Evolutionary conservation across 192 early-diverging fungal species (phyloP).

Genomic region (Entophlyctis luteolus): DNA sequence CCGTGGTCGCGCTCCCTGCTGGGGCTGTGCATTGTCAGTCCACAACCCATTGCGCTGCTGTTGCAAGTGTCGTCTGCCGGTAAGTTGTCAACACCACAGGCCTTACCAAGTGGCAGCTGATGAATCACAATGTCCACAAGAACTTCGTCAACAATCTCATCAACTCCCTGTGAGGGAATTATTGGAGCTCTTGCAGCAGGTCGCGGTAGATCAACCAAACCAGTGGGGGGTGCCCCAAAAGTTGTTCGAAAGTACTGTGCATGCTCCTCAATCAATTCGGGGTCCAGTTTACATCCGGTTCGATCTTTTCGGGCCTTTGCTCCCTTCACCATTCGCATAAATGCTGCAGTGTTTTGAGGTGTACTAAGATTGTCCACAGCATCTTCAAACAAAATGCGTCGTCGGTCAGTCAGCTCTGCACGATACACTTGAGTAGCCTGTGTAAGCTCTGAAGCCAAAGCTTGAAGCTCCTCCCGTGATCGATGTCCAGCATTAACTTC

Average conservation of each 20-base stretch:
- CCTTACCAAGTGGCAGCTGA: conserved; percentile 1
- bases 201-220: neutral
- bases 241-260: neutral
- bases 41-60: no score
- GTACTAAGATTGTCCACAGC: conserved; percentile 24
- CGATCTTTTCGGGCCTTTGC: neutral
- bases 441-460: neutral
- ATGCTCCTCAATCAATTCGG: neutral
- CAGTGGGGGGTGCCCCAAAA: neutral
- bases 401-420: neutral
- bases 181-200: neutral
- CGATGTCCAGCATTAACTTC: neutral
- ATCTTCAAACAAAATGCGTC: neutral
- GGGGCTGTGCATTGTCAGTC: no score
- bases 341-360: neutral
- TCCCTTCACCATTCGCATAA: conserved; percentile 2
- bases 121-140: neutral
- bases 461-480: neutral
- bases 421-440: neutral
- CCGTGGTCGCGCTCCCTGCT: no score
- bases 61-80: no score
- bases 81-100: neutral
- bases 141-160: neutral
- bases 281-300: conserved; percentile 3
- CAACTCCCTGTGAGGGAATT: neutral